These are phyloP conservation scores for Ascomycota sp. DNA, from an alignment of 2,329 filamentous ascomycete genomes.

Conservation along the genomic window DNA sequence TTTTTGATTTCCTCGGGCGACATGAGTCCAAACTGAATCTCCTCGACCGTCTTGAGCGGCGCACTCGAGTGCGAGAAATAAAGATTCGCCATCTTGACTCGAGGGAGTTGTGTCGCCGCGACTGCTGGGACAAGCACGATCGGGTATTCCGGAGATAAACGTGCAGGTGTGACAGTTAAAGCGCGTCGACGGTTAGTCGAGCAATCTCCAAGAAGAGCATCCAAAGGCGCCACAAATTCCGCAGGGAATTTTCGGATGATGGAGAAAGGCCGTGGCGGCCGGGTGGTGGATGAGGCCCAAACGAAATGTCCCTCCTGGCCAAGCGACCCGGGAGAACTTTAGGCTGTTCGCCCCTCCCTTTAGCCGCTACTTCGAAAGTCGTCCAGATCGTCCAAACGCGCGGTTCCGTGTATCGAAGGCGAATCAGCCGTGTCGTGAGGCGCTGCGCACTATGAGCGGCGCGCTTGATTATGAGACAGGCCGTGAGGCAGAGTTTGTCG, in stretches of 20 bases:
- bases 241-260: constrained; percentile 5
- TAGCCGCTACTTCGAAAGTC: constrained; percentile 18
- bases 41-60: constrained; percentile 91
- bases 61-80: constrained; percentile 81
- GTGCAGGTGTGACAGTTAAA: too few relatives aligned
- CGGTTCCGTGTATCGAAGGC: constrained; percentile 12
- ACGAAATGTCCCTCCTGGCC: constrained; percentile 22
- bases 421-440: constrained; percentile 8
- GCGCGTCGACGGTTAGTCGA: constrained; percentile 1
- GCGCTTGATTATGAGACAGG: constrained; percentile 27
- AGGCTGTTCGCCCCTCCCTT: constrained; percentile 23
- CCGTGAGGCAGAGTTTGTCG: constrained; percentile 20
- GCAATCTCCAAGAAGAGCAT: neutral
- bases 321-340: constrained; percentile 24
- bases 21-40: constrained; percentile 96
- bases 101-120: too few relatives aligned
- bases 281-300: constrained; percentile 19
- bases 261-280: neutral
- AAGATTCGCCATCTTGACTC: constrained; percentile 67
- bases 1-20: constrained; percentile 98
- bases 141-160: too few relatives aligned
- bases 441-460: constrained; percentile 26
- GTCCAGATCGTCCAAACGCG: constrained; percentile 15
- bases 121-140: too few relatives aligned
- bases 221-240: too few relatives aligned